Percentiles rank a stretch among this genome's conserved stretches.
These are phyloP conservation scores for Parathielavia hyrcaniae DNA, from an alignment of 495 filamentous ascomycete species.

Conservation along the genomic window DNA sequence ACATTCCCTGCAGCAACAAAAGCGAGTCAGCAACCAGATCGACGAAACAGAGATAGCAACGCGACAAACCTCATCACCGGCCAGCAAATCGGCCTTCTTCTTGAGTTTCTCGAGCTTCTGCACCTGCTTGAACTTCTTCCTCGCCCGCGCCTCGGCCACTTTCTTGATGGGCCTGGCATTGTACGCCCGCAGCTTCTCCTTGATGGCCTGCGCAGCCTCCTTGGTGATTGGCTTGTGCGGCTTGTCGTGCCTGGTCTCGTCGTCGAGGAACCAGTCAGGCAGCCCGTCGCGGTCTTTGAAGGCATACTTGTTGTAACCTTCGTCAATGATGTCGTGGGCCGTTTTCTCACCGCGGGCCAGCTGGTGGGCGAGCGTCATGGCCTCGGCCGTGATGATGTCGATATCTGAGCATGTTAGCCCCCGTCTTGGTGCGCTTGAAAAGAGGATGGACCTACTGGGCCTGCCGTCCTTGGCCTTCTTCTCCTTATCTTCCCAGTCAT, in stretches of 20 bases:
- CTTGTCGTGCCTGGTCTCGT: conserved; percentile 77
- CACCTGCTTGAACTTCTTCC: conserved; percentile 94
- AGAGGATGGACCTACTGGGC: conserved; percentile 50
- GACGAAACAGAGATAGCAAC: neutral
- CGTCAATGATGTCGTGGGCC: conserved; percentile 71
- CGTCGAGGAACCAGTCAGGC: conserved; percentile 96
- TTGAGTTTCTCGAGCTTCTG: conserved; percentile 85
- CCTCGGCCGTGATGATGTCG: conserved; percentile 97
- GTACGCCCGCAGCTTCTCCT: conserved; percentile 85
- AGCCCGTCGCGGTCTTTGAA: conserved; percentile 90
- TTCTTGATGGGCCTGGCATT: conserved; percentile 99
- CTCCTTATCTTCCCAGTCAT: conserved; percentile 62
- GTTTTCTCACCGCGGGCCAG: conserved; percentile 81
- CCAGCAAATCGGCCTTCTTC: conserved; percentile 86
- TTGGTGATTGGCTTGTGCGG: conserved; percentile 81
- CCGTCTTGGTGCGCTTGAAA: conserved; percentile 8
- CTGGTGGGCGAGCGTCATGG: conserved; percentile 94
- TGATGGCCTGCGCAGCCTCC: conserved; percentile 85
- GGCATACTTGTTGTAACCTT: conserved; percentile 84
- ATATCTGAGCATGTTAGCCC: conserved; percentile 60
- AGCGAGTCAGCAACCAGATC: neutral
- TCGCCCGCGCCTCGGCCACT: conserved; percentile 87
- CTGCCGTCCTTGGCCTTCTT: conserved; percentile 63
- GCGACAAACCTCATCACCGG: conserved; percentile 60
- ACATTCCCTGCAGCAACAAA: conserved; percentile 54